Base-by-base conservation (phyloP, 352 stramenopile species). In the Pythium sp. region DNA sequence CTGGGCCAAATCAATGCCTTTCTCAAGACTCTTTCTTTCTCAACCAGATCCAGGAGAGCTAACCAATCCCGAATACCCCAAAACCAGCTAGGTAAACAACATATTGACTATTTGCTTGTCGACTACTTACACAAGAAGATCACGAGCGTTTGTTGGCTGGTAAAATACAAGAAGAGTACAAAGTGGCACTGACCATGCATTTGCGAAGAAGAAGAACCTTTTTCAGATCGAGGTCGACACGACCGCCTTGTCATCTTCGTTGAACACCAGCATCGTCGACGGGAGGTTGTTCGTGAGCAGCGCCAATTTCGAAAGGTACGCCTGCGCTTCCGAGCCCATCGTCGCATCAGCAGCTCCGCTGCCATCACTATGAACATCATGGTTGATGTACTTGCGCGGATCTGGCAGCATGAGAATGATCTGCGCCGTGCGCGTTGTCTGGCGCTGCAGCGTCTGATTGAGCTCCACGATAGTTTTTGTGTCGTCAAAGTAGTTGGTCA, bases 191-290 rank as follows among this genome's bases (percentile, higher is more conserved):
- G 43, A 22, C 43, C 15, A 22, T 2, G 22, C 43, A 51, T 51
- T 51, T 9, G 43, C 43, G 41, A 20, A 47, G 41, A 49, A 47
- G 41, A 51, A 18, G 8, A 20, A 15, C 15, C 8, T 79, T 43
- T 43, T 43, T 43, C 67, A 87, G 65, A 87, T 87, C 15, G 68
- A 78, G 0, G 68, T 80, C 1, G 79, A 87, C 36, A 87, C 72
- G 22, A 87, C 73, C 0, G 72, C 69, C 24, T 62, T 65, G 58
- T 75, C 79, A 55, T 85, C 77, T 15, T 85, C 79, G 32, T 78
- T 75, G 57, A 80, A 84, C 28, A 84, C 73, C n/a, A 87, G 75
- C 72, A 87, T 72, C 5, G 75, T 82, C 38, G 79, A 82, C 43
- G 79, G 79, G 47, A 86, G 65, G 46, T 83, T 78, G 59, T 70